Evolutionary conservation across 2,329 filamentous ascomycete species (phyloP), one percentile per base, ranked within the genome.

Genomic region (Penicillium sp.): DNA sequence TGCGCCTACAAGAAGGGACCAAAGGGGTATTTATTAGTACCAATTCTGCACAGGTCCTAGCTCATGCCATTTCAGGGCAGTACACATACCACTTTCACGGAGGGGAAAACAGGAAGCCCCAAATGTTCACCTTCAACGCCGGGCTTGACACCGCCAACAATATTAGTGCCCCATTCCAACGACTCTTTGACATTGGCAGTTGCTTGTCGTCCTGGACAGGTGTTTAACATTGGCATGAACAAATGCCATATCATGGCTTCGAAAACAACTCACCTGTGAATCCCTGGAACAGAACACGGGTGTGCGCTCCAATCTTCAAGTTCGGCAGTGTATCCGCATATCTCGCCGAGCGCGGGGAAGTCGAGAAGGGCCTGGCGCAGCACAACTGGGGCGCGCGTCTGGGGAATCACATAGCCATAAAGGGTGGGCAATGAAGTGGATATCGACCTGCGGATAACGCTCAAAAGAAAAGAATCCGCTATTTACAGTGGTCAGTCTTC

Each of bases 141-240:
- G 0, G 89, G 90, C 49, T 85, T 90, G 16, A 92, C 88, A 23
- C 89, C 89, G 26, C 90, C 90, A 0, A 93, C 88, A 55, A 93
- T 87, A 33, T 90, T 88, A 34, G 90, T 92, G 11, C 90, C 90
- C 82, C 88, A 93, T 71, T 80, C 84, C 54, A 92, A 75, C 11
- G 88, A 91, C 69, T 92, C 88, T 71, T 84, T 83, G 28, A 89
- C 89, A 73, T 93, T 92, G 62, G 84, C 83, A 2, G 89, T 92
- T 10, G 89, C 74, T 61, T 76, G 74, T 65, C 66, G 65, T 13
- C 73, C 73, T 75, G 51, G 19, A 37, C 39, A 19, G 8, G 9
- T n/a, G 34, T 39, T 61, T 16, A 64, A 51, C 28, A 13, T 49
- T 33, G 18, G 18, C 18, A 13, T 34, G 19, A 28, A 28, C 34